These are phyloP conservation scores for Marchantia polymorpha DNA, from an alignment of 225 moss, liverwort and hornwort species.

Conservation along the genomic window DNA sequence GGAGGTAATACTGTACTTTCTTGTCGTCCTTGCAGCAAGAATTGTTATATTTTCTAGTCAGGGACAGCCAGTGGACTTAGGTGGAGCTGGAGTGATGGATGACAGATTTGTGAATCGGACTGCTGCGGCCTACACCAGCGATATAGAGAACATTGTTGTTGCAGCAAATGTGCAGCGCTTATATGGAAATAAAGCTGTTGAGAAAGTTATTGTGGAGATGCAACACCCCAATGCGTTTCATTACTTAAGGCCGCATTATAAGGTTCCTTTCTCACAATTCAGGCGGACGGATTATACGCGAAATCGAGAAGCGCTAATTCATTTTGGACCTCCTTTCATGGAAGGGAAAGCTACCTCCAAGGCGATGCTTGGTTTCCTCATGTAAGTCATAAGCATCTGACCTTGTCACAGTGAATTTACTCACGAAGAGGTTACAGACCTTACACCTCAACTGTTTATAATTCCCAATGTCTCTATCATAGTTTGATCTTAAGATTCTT, in stretches of 20 bases:
- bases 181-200: slow-evolving; percentile 46
- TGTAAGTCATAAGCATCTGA: slow-evolving; percentile 44
- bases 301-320: slow-evolving; percentile 62
- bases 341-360: slow-evolving; percentile 78
- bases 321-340: slow-evolving; percentile 77
- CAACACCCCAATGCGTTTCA: slow-evolving; percentile 66
- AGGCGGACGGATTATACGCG: slow-evolving; percentile 44
- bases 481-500: too few relatives aligned
- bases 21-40: slow-evolving; percentile 45
- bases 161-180: slow-evolving; percentile 75
- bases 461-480: too few relatives aligned
- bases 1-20: neutral
- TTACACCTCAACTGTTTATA: too few relatives aligned
- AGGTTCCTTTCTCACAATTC: slow-evolving; percentile 51
- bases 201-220: slow-evolving; percentile 66
- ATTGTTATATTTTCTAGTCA: slow-evolving; percentile 76
- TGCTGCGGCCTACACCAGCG: slow-evolving; percentile 70
- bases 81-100: slow-evolving; percentile 52
- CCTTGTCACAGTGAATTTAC: neutral
- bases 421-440: too few relatives aligned
- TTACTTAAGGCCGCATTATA: slow-evolving; percentile 62
- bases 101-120: slow-evolving; percentile 56
- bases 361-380: slow-evolving; percentile 62
- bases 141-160: slow-evolving; percentile 79
- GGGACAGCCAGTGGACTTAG: slow-evolving; percentile 34